These are phyloP conservation scores for Serendipita sp. DNA, from an alignment of 768 basidiomycete species.

Conservation along the genomic window DNA sequence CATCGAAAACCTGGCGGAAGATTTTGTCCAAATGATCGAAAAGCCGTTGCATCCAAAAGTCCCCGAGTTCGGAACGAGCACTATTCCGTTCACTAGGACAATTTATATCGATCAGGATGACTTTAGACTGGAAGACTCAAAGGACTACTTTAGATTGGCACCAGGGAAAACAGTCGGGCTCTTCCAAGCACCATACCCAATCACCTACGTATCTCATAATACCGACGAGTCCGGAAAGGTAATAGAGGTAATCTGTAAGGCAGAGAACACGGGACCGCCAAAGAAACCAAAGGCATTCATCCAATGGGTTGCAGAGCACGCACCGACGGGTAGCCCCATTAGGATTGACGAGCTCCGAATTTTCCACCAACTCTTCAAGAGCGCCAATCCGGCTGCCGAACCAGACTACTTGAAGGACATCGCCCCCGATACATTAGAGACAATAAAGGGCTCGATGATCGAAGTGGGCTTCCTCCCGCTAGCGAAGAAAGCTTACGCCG, in stretches of 20 bases:
- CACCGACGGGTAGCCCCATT: constrained; percentile 63
- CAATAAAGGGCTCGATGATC: constrained; percentile 64
- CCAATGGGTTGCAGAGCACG: constrained; percentile 90
- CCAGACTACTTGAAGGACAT: constrained; percentile 74
- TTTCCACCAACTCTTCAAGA: constrained; percentile 88
- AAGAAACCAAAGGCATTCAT: constrained; percentile 88
- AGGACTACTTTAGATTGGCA: constrained; percentile 93
- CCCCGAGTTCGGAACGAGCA: constrained; percentile 65
- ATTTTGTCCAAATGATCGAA: constrained; percentile 65
- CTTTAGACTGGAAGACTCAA: constrained; percentile 79
- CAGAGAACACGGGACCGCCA: constrained; percentile 44
- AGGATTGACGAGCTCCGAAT: constrained; percentile 75
- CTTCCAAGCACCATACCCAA: constrained; percentile 81
- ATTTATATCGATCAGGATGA: constrained; percentile 89
- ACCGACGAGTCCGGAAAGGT: constrained; percentile 59
- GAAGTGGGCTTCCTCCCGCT: constrained; percentile 83
- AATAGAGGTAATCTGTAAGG: constrained; percentile 56
- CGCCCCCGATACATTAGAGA: constrained; percentile 62
- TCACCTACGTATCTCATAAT: constrained; percentile 84
- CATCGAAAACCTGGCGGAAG: constrained; percentile 79
- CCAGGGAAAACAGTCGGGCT: constrained; percentile 96
- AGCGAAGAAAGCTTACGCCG: constrained; percentile 45
- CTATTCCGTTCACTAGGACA: constrained; percentile 70
- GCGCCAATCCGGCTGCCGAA: constrained; percentile 60
- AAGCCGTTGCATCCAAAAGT: constrained; percentile 92